Evolutionary conservation across 2,329 filamentous ascomycete species (phyloP).

Genomic region (Sordariomycetes sp.): DNA sequence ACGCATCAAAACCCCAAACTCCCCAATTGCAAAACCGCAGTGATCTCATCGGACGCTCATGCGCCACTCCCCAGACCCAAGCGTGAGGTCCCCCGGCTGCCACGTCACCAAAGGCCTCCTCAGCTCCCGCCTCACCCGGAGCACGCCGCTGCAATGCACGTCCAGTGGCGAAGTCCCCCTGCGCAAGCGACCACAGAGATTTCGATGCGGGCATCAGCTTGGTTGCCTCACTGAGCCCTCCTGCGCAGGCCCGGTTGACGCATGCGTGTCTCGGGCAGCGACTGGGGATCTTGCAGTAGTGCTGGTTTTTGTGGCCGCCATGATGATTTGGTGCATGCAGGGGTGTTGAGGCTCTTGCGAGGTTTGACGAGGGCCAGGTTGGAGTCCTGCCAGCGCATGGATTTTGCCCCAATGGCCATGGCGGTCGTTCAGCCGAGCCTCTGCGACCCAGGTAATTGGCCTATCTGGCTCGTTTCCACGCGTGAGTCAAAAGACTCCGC

Average conservation of each 20-base stretch:
- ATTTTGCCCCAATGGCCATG: not conserved
- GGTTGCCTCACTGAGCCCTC: not conserved
- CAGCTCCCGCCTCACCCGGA: not conserved
- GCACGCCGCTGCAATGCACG: not conserved
- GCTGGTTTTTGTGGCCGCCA: not conserved
- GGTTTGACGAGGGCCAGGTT: not conserved
- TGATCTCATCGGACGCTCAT: not conserved
- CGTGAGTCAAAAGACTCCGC: too few relatives aligned
- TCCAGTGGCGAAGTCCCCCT: not conserved
- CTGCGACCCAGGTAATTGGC: not conserved
- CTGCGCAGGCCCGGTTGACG: not conserved
- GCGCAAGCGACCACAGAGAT: not conserved
- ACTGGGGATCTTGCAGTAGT: not conserved
- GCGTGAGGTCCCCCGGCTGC: not conserved
- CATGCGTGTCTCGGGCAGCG: not conserved
- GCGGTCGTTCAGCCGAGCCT: too few relatives aligned
- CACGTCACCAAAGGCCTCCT: not conserved
- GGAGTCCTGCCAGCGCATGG: not conserved
- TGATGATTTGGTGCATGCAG: not conserved
- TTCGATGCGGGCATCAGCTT: not conserved
- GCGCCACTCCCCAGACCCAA: not conserved
- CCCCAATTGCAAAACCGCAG: not conserved
- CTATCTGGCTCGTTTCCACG: not conserved
- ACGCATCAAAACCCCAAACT: not conserved
- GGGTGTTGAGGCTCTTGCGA: not conserved